phyloP scores from a whole-genome alignment of 495 filamentous ascomycete genomes.

The Penicillium roqueforti region DNA sequence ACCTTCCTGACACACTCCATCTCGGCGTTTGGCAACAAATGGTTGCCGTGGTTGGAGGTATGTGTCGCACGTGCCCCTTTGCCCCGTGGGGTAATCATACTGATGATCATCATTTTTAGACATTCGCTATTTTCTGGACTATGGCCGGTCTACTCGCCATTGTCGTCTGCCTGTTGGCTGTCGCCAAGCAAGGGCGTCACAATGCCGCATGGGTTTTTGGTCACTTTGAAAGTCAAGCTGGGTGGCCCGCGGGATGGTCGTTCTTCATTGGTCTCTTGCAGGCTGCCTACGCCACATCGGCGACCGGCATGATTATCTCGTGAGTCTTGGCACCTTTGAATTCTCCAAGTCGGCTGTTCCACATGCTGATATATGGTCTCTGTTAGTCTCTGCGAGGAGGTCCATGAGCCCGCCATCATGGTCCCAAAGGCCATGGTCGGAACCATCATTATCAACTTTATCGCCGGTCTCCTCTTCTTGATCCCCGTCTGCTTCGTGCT shows the following conservation, averaged over 20 bases:
- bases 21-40: slow-evolving; percentile 27
- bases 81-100: slow-evolving; percentile 26
- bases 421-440: slow-evolving; percentile 65
- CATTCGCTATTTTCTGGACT: slow-evolving; percentile 60
- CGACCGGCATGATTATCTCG: slow-evolving; percentile 44
- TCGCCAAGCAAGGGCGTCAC: slow-evolving; percentile 44
- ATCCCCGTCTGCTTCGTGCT: slow-evolving; percentile 57
- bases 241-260: slow-evolving; percentile 55
- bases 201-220: slow-evolving; percentile 53
- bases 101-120: slow-evolving; percentile 48
- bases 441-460: slow-evolving; percentile 57
- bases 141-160: slow-evolving; percentile 52
- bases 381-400: slow-evolving; percentile 54
- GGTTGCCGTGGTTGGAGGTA: slow-evolving; percentile 39
- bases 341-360: neutral
- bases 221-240: slow-evolving; percentile 49
- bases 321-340: slow-evolving; percentile 4
- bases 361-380: slow-evolving; percentile 4
- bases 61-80: slow-evolving; percentile 36
- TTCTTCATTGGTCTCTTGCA: slow-evolving; percentile 56
- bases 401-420: slow-evolving; percentile 56
- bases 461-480: slow-evolving; percentile 63
- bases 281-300: slow-evolving; percentile 52
- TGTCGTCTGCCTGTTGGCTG: slow-evolving; percentile 48
- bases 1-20: slow-evolving; percentile 42